Evolutionary conservation across 768 basidiomycete genomes (phyloP).

Genomic region (Lyophyllum shimeji): DNA sequence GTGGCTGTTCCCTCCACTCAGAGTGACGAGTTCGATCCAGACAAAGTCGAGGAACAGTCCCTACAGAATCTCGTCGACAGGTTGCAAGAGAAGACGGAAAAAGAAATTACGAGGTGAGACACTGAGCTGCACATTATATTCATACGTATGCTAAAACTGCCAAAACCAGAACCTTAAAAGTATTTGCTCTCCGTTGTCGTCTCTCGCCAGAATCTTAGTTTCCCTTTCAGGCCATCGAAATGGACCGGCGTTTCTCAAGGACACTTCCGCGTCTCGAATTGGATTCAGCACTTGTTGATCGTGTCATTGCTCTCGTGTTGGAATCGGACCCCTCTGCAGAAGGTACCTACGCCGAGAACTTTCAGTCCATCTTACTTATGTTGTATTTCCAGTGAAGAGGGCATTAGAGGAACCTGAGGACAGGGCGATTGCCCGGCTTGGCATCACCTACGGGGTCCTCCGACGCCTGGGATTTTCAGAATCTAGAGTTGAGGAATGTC

Average conservation of each 20-base stretch:
- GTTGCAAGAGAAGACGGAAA: constrained; percentile 85
- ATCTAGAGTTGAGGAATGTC: constrained; percentile 67
- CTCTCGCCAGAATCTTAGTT: not conserved
- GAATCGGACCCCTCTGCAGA: constrained; percentile 34
- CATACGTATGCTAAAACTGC: not conserved
- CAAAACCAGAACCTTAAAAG: constrained; percentile 35
- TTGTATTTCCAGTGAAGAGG: constrained; percentile 28
- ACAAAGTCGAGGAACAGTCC: constrained; percentile 49
- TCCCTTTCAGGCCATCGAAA: constrained; percentile 65
- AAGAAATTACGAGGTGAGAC: constrained; percentile 71
- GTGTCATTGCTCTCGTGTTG: constrained; percentile 54
- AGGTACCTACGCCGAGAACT: constrained; percentile 18
- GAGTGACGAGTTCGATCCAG: constrained; percentile 31
- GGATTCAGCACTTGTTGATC: constrained; percentile 55
- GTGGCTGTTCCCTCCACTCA: constrained; percentile 9
- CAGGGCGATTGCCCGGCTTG: constrained; percentile 68
- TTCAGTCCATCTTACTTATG: constrained; percentile 10
- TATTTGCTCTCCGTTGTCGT: constrained; percentile 9
- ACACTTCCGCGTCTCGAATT: constrained; percentile 63
- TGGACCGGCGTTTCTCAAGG: constrained; percentile 73
- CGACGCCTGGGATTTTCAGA: constrained; percentile 76
- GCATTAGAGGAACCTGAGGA: constrained; percentile 62
- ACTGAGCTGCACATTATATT: not conserved
- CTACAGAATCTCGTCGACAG: constrained; percentile 78
- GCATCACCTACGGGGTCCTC: constrained; percentile 78